A percentile compares a stretch with the other conserved stretches of the same genome.
phyloP scores from a whole-genome alignment of 2,329 filamentous ascomycete species.

The Nannizzia gypsea region DNA sequence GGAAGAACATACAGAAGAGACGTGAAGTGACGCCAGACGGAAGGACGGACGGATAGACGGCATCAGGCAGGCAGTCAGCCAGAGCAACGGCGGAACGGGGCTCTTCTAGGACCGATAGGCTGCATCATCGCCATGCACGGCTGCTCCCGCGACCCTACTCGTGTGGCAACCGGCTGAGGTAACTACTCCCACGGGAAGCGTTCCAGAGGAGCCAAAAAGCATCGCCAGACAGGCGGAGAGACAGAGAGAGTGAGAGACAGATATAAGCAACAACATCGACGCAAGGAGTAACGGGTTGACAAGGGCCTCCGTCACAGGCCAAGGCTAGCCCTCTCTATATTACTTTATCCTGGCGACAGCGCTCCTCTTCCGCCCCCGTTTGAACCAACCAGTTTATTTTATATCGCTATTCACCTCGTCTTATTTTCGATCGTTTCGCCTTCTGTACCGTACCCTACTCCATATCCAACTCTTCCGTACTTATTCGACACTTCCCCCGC shows the following conservation, averaged over 20 bases:
- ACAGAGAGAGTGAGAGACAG: too few relatives aligned
- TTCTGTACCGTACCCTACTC: too few relatives aligned
- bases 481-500: not conserved
- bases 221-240: too few relatives aligned
- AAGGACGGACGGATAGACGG: not conserved
- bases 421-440: not conserved
- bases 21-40: not conserved
- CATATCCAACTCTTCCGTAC: too few relatives aligned
- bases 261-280: not conserved
- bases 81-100: not conserved
- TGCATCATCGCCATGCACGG: constrained; percentile 1
- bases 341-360: not conserved
- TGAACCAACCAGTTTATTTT: not conserved
- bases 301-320: not conserved
- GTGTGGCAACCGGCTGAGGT: not conserved
- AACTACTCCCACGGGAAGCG: not conserved
- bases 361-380: not conserved
- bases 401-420: not conserved
- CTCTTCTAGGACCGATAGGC: not conserved
- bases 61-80: not conserved
- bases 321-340: not conserved
- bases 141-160: not conserved
- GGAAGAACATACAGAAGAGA: not conserved
- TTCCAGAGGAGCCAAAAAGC: too few relatives aligned
- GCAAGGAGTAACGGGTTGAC: not conserved